These are phyloP conservation scores for Fagopyrum esculentum DNA, from an alignment of 148 eudicot species.

Conservation along the genomic window DNA sequence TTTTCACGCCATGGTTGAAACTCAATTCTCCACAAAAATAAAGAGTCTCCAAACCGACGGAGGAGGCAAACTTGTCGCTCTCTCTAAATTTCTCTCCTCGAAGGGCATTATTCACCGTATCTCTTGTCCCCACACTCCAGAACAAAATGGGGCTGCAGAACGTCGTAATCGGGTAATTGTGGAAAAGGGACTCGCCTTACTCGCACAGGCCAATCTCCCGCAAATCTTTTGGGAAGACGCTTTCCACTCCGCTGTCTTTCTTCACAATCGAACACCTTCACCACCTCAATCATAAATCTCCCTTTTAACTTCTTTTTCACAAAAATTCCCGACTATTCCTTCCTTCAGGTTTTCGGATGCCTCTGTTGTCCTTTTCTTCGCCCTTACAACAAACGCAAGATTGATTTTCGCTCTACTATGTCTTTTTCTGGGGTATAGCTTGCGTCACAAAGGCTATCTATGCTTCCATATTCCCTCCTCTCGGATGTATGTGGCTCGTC, in stretches of 20 bases:
- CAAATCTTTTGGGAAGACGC: not conserved
- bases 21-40: too few species aligned
- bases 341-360: not conserved
- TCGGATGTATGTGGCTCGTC: too few species aligned
- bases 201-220: not conserved
- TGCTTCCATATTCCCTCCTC: not conserved
- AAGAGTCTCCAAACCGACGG: too few species aligned
- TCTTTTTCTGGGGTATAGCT: not conserved
- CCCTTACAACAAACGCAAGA: not conserved
- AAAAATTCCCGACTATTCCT: not conserved
- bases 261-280: too few species aligned
- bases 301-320: not conserved
- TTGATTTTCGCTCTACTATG: not conserved
- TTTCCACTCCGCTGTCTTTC: too few species aligned
- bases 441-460: fast-evolving
- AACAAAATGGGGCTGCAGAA: not conserved
- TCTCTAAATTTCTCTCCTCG: not conserved
- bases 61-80: not conserved
- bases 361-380: not conserved
- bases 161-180: not conserved
- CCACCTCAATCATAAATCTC: not conserved
- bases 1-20: too few species aligned
- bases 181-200: not conserved
- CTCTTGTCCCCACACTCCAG: not conserved
- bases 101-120: not conserved